Percentiles rank a stretch among this genome's conserved stretches.
phyloP scores from a whole-genome alignment of 257 asterid species.

The Coffea eugenioides region DNA sequence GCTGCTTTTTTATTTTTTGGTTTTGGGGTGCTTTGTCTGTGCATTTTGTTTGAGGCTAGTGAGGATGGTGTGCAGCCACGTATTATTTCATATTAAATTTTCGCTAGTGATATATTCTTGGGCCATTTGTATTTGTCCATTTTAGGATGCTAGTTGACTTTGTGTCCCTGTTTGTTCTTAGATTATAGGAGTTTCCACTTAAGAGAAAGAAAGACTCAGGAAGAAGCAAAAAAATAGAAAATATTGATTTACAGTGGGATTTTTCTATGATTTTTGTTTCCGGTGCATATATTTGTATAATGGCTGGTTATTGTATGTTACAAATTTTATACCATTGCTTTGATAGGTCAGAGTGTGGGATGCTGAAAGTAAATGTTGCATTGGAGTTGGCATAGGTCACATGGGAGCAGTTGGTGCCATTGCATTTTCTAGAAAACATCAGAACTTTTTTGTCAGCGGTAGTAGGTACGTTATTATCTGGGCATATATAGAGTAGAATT shows the following conservation, averaged over 20 bases:
- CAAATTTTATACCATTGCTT: conserved; percentile 25
- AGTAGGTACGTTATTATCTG: conserved; percentile 61
- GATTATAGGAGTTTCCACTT: neutral
- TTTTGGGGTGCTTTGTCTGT: no score
- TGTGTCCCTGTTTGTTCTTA: neutral
- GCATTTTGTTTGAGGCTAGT: neutral
- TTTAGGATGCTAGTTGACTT: neutral
- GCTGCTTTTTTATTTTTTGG: neutral
- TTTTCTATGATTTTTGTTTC: neutral
- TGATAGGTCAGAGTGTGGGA: conserved; percentile 95
- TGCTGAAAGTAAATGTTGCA: conserved; percentile 53
- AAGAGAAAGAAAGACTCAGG: neutral
- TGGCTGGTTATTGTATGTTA: neutral
- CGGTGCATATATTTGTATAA: neutral
- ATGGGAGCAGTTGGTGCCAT: conserved; percentile 90
- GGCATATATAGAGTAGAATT: neutral
- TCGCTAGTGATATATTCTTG: neutral
- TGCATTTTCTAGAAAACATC: conserved; percentile 69
- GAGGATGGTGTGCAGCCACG: neutral
- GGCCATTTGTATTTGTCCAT: neutral
- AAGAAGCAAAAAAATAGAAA: neutral
- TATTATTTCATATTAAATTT: neutral
- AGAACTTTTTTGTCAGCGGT: conserved; percentile 82
- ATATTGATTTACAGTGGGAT: neutral
- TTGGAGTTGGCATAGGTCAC: conserved; percentile 90